These are phyloP conservation scores for Anethum foeniculum DNA, from an alignment of 140 eudicot genomes.

Conservation along the genomic window DNA sequence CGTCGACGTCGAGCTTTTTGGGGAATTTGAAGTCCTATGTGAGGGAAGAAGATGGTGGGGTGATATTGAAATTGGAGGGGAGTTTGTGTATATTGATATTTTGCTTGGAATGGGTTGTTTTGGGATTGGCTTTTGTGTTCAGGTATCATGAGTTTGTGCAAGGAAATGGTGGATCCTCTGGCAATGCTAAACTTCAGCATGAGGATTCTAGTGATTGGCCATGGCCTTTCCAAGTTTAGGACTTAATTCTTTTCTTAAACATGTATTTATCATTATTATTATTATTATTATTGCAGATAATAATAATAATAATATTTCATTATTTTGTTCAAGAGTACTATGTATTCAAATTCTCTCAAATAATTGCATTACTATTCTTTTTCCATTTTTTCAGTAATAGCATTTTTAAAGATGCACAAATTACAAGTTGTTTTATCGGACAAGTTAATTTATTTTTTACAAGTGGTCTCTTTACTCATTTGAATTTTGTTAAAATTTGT, in stretches of 20 bases:
- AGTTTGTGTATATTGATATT: constrained; percentile 60
- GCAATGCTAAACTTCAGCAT: constrained; percentile 24
- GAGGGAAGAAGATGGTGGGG: constrained; percentile 57
- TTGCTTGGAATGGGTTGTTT: constrained; percentile 71
- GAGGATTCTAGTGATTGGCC: constrained; percentile 61
- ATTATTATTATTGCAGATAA: no score
- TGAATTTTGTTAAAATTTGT: no score
- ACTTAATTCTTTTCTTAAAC: not conserved
- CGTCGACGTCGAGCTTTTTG: constrained; percentile 50
- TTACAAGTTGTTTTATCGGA: no score
- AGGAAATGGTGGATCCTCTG: constrained; percentile 15
- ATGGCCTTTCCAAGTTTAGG: constrained; percentile 64
- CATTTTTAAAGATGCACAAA: no score
- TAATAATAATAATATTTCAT: not conserved
- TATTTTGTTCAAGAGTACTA: no score
- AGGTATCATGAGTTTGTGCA: constrained; percentile 57
- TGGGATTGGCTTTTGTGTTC: constrained; percentile 56
- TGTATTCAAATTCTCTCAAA: no score
- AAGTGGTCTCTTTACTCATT: no score
- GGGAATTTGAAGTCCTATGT: constrained; percentile 60
- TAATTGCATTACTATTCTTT: no score
- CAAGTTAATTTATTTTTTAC: no score
- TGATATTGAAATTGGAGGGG: constrained; percentile 62
- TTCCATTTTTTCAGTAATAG: no score
- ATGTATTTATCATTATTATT: not conserved